phyloP scores from a whole-genome alignment of 2,329 filamentous ascomycete species.

The Aspergillus candidus region DNA sequence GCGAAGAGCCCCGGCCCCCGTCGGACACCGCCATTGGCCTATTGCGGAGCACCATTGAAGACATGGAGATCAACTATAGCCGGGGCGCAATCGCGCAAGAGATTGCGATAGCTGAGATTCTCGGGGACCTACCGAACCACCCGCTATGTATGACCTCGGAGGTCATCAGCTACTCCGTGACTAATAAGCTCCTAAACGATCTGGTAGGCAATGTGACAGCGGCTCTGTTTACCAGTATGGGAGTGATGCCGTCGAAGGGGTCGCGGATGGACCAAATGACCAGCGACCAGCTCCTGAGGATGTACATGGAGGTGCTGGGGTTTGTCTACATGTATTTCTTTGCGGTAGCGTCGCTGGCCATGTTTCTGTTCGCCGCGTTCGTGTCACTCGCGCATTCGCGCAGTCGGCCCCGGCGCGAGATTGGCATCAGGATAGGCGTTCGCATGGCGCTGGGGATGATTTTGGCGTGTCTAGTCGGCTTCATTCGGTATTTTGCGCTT shows the following conservation, averaged over 20 bases:
- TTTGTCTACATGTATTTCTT: constrained; percentile 40
- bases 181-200: constrained; percentile 25
- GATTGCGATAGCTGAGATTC: constrained; percentile 26
- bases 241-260: constrained; percentile 27
- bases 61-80: constrained; percentile 38
- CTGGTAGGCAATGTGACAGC: constrained; percentile 37
- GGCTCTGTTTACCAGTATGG: constrained; percentile 37
- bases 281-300: constrained; percentile 27
- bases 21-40: constrained; percentile 24
- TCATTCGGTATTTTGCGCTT: constrained; percentile 27
- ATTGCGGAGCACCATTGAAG: constrained; percentile 32
- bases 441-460: constrained; percentile 26
- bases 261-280: constrained; percentile 22
- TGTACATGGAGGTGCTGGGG: constrained; percentile 33
- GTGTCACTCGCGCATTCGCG: constrained; percentile 25
- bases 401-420: constrained; percentile 12
- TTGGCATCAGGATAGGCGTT: constrained; percentile 20
- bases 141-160: constrained; percentile 24
- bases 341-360: constrained; percentile 28
- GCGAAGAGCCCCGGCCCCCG: constrained; percentile 29
- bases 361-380: constrained; percentile 34
- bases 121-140: constrained; percentile 25
- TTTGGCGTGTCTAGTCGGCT: constrained; percentile 24
- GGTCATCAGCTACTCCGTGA: constrained; percentile 18
- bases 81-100: constrained; percentile 28